These are phyloP conservation scores for Arthrobotrys musiformis DNA, from an alignment of 2,329 filamentous ascomycete species.

Conservation along the genomic window DNA sequence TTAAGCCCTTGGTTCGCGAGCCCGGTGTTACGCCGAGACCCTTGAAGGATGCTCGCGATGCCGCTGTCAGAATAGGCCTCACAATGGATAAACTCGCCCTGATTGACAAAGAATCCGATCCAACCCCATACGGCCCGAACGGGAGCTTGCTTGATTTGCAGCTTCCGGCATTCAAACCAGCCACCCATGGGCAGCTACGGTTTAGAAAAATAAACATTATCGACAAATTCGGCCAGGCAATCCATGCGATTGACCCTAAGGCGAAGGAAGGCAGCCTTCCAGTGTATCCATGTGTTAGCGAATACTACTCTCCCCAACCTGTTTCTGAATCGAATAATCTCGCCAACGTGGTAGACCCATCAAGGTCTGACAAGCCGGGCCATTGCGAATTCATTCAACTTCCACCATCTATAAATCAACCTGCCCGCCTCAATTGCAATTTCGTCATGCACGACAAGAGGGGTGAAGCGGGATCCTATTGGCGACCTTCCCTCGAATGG, in stretches of 20 bases:
- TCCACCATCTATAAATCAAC: slow-evolving; percentile 64
- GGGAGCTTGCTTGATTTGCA: slow-evolving; percentile 58
- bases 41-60: slow-evolving; percentile 45
- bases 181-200: slow-evolving; percentile 66
- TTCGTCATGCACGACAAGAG: slow-evolving; percentile 60
- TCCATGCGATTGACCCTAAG: slow-evolving; percentile 60
- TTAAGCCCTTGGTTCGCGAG: slow-evolving; percentile 62
- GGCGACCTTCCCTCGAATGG: slow-evolving; percentile 61
- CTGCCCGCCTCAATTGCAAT: slow-evolving; percentile 61
- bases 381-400: slow-evolving; percentile 64
- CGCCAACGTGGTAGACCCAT: slow-evolving; percentile 58
- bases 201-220: slow-evolving; percentile 66
- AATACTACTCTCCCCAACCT: slow-evolving; percentile 61
- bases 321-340: slow-evolving; percentile 27
- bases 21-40: slow-evolving; percentile 38
- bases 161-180: slow-evolving; percentile 59
- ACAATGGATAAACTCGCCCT: slow-evolving; percentile 55
- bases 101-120: slow-evolving; percentile 60
- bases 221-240: slow-evolving; percentile 67
- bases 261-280: slow-evolving; percentile 46
- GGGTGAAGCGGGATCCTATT: slow-evolving; percentile 19
- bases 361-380: slow-evolving; percentile 24
- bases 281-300: slow-evolving; percentile 62
- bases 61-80: slow-evolving; percentile 9
- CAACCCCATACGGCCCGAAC: slow-evolving; percentile 62